Evolutionary conservation across 2,329 filamentous ascomycete genomes (phyloP).

Genomic region (Trichoderma guizhouense): DNA sequence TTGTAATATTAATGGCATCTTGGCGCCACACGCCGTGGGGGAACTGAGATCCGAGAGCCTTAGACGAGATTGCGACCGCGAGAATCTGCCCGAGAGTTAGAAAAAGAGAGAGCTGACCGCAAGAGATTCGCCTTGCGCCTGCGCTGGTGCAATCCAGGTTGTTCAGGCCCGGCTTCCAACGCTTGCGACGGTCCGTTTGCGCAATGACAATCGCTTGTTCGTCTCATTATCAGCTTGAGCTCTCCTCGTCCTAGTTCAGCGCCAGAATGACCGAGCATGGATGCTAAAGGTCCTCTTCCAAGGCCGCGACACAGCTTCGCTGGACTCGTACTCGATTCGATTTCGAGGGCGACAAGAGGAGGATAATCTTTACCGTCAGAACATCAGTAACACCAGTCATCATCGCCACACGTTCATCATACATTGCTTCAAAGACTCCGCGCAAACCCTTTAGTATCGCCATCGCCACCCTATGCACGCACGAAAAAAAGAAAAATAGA

Average conservation of each 20-base stretch:
- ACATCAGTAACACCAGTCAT: background rate
- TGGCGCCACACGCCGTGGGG: conserved; percentile 9
- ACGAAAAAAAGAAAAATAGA: background rate
- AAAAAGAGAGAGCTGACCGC: background rate
- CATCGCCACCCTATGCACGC: background rate
- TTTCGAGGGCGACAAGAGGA: background rate
- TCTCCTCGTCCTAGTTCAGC: background rate
- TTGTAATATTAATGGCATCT: conserved; percentile 5
- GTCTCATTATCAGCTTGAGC: background rate
- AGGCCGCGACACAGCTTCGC: conserved; percentile 6
- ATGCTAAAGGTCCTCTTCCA: background rate
- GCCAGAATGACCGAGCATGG: conserved; percentile 6
- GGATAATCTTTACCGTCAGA: background rate
- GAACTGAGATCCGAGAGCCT: conserved; percentile 2
- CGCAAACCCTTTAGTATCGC: background rate
- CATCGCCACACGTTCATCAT: background rate
- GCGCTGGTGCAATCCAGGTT: background rate
- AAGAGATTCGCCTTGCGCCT: background rate
- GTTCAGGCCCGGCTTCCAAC: background rate
- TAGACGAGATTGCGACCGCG: background rate
- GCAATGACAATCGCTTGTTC: background rate
- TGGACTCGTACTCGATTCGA: background rate
- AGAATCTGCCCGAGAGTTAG: background rate
- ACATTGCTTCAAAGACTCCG: background rate
- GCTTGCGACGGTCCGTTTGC: background rate